Conservation (phyloP, 1,139 yeast species). For the Yamadazyma conglobata region DNA sequence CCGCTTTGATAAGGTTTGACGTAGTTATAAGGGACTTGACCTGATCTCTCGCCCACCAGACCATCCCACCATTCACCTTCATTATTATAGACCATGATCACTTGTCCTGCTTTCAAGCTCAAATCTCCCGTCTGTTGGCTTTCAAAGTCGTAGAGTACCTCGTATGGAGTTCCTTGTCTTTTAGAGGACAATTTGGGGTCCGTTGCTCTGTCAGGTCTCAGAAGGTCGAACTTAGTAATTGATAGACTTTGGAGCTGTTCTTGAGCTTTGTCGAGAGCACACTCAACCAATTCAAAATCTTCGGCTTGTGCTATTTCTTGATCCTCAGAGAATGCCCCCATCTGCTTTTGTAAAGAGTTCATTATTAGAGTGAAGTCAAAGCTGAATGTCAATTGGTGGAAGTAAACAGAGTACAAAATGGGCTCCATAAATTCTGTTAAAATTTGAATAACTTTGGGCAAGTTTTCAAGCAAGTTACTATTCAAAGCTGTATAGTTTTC, state of each 20-base stretch:
- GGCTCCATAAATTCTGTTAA: conserved; percentile 15
- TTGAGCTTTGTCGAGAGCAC: conserved; percentile 7
- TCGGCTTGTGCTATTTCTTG: not conserved
- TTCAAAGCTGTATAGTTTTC: conserved; percentile 29
- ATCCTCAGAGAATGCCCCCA: not conserved
- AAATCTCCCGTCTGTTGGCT: conserved; percentile 45
- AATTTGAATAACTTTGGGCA: conserved; percentile 36
- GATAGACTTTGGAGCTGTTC: conserved; percentile 18
- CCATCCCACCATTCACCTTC: conserved; percentile 64
- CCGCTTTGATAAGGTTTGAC: conserved; percentile 19
- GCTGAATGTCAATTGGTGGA: conserved; percentile 22
- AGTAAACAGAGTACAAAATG: conserved; percentile 8
- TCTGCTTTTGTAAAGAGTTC: conserved; percentile 1
- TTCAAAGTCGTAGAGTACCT: conserved; percentile 30
- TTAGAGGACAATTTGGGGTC: conserved; percentile 9
- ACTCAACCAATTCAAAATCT: no score
- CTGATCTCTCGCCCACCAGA: conserved; percentile 42
- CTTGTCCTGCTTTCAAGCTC: conserved; percentile 46
- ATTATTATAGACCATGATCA: conserved; percentile 39
- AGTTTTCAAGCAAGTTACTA: conserved; percentile 31
- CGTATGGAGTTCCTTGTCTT: not conserved
- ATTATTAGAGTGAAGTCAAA: conserved; percentile 22
- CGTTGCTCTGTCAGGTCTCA: no score
- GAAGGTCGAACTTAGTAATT: conserved; percentile 22
- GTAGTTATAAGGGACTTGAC: conserved; percentile 56